Evolutionary conservation across 1,284 basidiomycete genomes (phyloP), one percentile per base, ranked within the genome.

Genomic region (Takashimella koratensis): DNA sequence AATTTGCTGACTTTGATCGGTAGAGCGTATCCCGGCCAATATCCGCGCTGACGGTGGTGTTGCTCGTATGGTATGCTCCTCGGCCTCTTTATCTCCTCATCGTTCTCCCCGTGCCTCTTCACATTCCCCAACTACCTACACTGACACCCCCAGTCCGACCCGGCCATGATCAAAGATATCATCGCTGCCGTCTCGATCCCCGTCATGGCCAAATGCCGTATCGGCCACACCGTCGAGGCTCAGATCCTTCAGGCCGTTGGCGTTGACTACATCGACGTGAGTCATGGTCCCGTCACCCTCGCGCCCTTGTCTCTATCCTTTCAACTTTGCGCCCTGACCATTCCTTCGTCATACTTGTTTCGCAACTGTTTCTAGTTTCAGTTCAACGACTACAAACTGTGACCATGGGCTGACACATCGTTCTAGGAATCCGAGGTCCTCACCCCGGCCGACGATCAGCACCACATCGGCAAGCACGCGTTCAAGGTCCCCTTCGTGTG

Each of bases 191-290:
- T 95, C 45, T 93, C 90, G 22, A 92, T 96, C 67, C 92, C 80
- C 47, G 80, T 81, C 62, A 78, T 78, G 76, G 76, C 77, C 51
- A 77, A 77, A 58, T 73, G 74, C 56, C 86, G 96, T 64, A 98
- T 99, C 75, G 96, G 95, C 1, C 95, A 99, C 78, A 88, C 95
- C 65, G 94, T 95, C 57, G 94, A 96, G 78, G 91, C 91, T 5
- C 91, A 94, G 87, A 96, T 98, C 68, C 79, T 98, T 27, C 92
- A 98, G 82, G 83, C 86, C 20, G 83, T 97, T 70, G 94, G 95
- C 10, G 88, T 97, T 49, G 95, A 99, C 79, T 99, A 98, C 78
- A 96, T 99, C 65, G 96, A 98, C 76, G 70, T 67, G 49, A 66
- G 67, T 60, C 5, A n/a, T n/a, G n/a, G n/a, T n/a, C n/a, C n/a